Percentiles rank a stretch among this genome's conserved stretches.
These are phyloP conservation scores for Yarrowia osloensis DNA, from an alignment of 805 yeast genomes.

Conservation along the genomic window DNA sequence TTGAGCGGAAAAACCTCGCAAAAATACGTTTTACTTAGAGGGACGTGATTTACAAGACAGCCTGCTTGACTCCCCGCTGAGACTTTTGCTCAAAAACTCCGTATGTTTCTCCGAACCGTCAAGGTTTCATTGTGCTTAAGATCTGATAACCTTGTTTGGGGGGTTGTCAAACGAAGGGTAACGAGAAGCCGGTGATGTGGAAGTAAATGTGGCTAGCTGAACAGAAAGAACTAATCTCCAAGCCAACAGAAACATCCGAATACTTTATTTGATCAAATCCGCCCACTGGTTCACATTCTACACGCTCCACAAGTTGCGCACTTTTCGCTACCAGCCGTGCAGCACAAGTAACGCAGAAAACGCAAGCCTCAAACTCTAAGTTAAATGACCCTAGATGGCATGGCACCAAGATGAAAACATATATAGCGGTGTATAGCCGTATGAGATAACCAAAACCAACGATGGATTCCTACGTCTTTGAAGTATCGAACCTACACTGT, in stretches of 20 bases:
- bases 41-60: background rate
- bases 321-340: constrained; percentile 29
- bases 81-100: background rate
- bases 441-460: background rate
- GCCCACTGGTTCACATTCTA: background rate
- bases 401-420: no score
- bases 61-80: background rate
- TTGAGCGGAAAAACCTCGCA: background rate
- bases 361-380: background rate
- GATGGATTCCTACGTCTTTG: constrained; percentile 18
- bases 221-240: no score
- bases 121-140: background rate
- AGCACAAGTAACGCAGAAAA: constrained; percentile 19
- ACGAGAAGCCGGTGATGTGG: background rate
- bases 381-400: background rate
- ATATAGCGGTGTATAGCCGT: background rate
- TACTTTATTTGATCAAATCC: no score
- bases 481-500: constrained; percentile 18
- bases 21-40: background rate
- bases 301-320: background rate
- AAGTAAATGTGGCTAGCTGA: no score
- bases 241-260: no score
- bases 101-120: background rate
- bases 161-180: background rate
- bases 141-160: background rate